Evolutionary conservation across 2,329 filamentous ascomycete genomes (phyloP).

Genomic region (Penicillium sp.): DNA sequence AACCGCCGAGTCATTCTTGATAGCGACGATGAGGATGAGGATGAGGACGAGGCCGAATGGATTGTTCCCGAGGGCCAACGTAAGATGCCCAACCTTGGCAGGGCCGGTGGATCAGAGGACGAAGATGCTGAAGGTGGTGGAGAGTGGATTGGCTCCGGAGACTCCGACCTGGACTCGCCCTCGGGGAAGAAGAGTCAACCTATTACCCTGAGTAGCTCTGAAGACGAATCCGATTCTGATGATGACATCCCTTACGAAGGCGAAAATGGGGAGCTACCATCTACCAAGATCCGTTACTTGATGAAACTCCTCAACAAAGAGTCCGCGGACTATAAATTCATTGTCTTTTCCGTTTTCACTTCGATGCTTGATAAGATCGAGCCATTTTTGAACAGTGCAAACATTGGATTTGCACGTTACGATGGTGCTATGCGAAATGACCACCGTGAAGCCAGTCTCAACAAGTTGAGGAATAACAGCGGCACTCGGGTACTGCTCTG

Average conservation of each 20-base stretch:
- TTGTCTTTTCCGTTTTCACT: slow-evolving; percentile 98
- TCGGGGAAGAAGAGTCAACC: slow-evolving; percentile 20
- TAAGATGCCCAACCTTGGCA: slow-evolving; percentile 63
- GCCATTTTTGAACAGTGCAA: slow-evolving; percentile 76
- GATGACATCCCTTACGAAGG: slow-evolving; percentile 38
- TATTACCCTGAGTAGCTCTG: slow-evolving; percentile 22
- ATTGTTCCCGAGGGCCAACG: slow-evolving; percentile 70
- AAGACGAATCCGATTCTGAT: slow-evolving; percentile 45
- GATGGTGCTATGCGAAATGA: slow-evolving; percentile 96
- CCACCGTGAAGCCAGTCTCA: slow-evolving; percentile 80
- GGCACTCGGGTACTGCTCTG: slow-evolving; percentile 82
- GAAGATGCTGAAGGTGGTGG: slow-evolving; percentile 86
- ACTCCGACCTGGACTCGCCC: slow-evolving; percentile 55
- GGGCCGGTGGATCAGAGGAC: slow-evolving; percentile 80
- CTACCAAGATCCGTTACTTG: slow-evolving; percentile 89
- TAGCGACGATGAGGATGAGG: slow-evolving; percentile 62
- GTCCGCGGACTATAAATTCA: slow-evolving; percentile 84
- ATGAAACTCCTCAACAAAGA: slow-evolving; percentile 79
- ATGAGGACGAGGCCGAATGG: slow-evolving; percentile 73
- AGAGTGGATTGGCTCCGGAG: slow-evolving; percentile 72
- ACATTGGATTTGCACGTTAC: slow-evolving; percentile 82
- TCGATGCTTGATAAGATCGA: slow-evolving; percentile 97
- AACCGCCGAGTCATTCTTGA: slow-evolving; percentile 51
- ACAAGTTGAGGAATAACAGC: slow-evolving; percentile 72
- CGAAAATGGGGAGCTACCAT: slow-evolving; percentile 54